phyloP scores from a whole-genome alignment of 163 green algal genomes.

The Chloromonas sp. region DNA sequence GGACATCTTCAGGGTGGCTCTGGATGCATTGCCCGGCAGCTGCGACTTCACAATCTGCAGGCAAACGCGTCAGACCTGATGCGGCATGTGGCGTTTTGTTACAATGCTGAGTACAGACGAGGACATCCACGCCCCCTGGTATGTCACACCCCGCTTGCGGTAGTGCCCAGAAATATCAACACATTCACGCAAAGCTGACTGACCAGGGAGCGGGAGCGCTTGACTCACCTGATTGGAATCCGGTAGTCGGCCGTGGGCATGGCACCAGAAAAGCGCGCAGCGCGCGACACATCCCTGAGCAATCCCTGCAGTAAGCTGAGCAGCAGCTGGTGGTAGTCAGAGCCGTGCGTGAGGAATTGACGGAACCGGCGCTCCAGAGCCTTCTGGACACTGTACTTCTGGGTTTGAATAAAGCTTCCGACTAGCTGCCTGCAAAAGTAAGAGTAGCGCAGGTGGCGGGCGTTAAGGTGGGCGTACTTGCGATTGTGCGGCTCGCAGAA shows the following conservation, averaged over 20 bases:
- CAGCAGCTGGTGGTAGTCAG: conserved; percentile 42
- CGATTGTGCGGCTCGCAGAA: not conserved
- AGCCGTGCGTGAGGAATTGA: conserved; percentile 9
- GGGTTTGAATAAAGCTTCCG: conserved; percentile 86
- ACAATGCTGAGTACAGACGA: not conserved
- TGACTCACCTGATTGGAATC: conserved; percentile 45
- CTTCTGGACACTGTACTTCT: conserved; percentile 92
- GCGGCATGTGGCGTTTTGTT: not conserved
- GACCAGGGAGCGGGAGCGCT: not conserved
- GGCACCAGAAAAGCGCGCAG: conserved; percentile 42
- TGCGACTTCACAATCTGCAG: not conserved
- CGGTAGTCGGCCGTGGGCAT: conserved; percentile 42
- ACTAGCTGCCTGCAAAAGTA: conserved; percentile 68
- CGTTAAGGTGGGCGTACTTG: not conserved
- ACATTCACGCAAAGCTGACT: not conserved
- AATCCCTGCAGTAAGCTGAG: conserved; percentile 61
- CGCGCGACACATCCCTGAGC: conserved; percentile 50
- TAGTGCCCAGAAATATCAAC: too few relatives aligned
- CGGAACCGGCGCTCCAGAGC: conserved; percentile 31
- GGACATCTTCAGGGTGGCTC: not conserved
- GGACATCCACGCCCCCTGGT: not conserved
- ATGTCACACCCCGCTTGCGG: too few relatives aligned
- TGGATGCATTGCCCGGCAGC: not conserved
- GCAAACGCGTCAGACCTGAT: not conserved
- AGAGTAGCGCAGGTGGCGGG: not conserved